A percentile compares a stretch with the other conserved stretches of the same genome.
phyloP scores from a whole-genome alignment of 306 rosid species.

The Arachis hypogaea region DNA sequence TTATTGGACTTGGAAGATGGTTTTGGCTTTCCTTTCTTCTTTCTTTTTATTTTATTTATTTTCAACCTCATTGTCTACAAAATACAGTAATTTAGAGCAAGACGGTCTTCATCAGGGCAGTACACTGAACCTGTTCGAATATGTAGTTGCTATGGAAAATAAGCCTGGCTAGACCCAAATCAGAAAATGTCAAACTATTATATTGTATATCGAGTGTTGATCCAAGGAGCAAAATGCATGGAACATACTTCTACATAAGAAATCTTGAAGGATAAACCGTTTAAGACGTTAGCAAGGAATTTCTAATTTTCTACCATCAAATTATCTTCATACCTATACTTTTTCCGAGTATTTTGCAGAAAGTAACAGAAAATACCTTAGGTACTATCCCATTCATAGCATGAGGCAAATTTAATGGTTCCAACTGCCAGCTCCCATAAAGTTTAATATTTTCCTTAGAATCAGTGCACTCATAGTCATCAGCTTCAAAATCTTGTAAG shows the following conservation, averaged over 20 bases:
- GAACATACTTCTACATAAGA: neutral
- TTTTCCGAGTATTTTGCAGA: conserved; percentile 27
- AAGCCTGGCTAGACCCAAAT: conserved; percentile 6
- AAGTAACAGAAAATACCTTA: conserved; percentile 56
- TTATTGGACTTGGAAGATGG: conserved; percentile 17
- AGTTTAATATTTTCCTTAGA: conserved; percentile 62
- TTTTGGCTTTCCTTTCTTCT: neutral
- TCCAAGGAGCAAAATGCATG: conserved; percentile 16
- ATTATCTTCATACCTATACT: conserved; percentile 15
- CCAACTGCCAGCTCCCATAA: conserved; percentile 92
- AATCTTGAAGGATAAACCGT: conserved; percentile 12
- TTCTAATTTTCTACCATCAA: conserved; percentile 7
- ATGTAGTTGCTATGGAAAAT: conserved; percentile 14
- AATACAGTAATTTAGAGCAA: conserved; percentile 13
- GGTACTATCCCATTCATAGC: conserved; percentile 89
- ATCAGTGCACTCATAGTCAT: conserved; percentile 53
- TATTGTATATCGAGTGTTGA: neutral
- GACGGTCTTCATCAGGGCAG: conserved; percentile 9
- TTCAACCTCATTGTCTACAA: conserved; percentile 4
- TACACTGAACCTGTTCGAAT: conserved; percentile 9
- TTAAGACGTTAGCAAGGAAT: conserved; percentile 10
- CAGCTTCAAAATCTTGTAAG: conserved; percentile 62
- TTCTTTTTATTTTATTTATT: neutral
- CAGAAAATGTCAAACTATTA: neutral
- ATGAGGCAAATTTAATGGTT: conserved; percentile 76